phyloP scores from a whole-genome alignment of 768 basidiomycete species.

The Collybia sordida region DNA sequence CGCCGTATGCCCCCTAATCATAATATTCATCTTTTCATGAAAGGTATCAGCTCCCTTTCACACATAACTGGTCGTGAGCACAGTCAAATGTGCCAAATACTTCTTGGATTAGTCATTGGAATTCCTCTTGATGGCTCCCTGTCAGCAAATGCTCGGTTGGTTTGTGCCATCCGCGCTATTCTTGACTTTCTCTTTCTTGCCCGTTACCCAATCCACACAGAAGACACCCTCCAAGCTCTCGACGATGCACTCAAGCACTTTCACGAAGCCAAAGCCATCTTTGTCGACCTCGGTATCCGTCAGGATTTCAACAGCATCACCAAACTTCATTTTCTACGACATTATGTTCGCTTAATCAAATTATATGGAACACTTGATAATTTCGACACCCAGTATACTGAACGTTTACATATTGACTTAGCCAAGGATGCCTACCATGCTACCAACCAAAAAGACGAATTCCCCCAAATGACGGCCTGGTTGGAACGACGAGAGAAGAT shows the following conservation, averaged over 20 bases:
- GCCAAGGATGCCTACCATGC: too few relatives aligned
- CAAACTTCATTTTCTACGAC: constrained; percentile 8
- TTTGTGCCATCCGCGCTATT: not conserved
- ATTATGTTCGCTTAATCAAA: constrained; percentile 7
- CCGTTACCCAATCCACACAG: constrained; percentile 1
- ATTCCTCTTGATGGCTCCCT: constrained; percentile 3
- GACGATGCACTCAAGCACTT: constrained; percentile 9
- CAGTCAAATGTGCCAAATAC: constrained; percentile 25
- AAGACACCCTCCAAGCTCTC: constrained; percentile 3
- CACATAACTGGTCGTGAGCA: constrained; percentile 33
- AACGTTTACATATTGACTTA: too few relatives aligned
- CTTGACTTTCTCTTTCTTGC: constrained; percentile 2
- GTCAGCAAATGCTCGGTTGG: not conserved
- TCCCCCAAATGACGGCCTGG: too few relatives aligned
- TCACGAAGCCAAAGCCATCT: constrained; percentile 15
- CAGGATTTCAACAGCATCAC: constrained; percentile 10
- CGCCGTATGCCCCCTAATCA: constrained; percentile 38
- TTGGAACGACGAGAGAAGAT: too few relatives aligned
- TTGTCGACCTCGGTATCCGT: constrained; percentile 6
- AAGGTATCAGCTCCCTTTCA: constrained; percentile 32
- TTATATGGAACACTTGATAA: not conserved
- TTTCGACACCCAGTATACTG: not conserved
- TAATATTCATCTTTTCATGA: constrained; percentile 28
- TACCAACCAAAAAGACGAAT: too few relatives aligned
- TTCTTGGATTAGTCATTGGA: constrained; percentile 31